phyloP scores from a whole-genome alignment of 306 rosid genomes.

The Fagus crenata region DNA sequence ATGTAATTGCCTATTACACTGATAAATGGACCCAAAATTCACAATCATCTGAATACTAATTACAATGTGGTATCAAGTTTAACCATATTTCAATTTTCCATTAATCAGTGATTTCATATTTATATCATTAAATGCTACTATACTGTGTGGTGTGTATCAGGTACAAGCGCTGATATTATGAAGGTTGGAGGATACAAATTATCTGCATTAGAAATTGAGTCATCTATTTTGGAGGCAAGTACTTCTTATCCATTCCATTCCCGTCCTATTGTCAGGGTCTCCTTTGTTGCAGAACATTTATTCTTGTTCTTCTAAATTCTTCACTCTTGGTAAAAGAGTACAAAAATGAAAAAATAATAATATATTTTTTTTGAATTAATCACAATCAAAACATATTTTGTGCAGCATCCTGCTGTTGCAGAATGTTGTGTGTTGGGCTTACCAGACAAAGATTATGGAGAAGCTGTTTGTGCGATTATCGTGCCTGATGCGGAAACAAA shows the following conservation, averaged over 20 bases:
- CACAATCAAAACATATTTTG: slow-evolving; percentile 24
- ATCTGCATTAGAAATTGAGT: slow-evolving; percentile 92
- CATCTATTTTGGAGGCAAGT: slow-evolving; percentile 73
- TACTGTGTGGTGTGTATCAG: slow-evolving; percentile 42
- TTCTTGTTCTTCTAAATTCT: background rate
- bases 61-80: background rate
- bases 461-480: slow-evolving; percentile 72
- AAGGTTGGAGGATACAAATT: slow-evolving; percentile 93
- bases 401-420: slow-evolving; percentile 71
- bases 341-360: background rate
- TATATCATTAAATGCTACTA: background rate
- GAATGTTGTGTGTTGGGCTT: slow-evolving; percentile 93
- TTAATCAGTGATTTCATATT: background rate
- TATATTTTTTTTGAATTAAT: background rate
- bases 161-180: slow-evolving; percentile 85
- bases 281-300: background rate
- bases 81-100: background rate
- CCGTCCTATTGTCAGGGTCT: background rate
- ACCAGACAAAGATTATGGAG: slow-evolving; percentile 82
- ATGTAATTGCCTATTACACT: background rate
- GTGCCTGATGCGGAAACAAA: slow-evolving; percentile 51
- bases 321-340: background rate
- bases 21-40: background rate
- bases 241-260: slow-evolving; percentile 9
- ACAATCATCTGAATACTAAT: background rate